A percentile compares a stretch with the other conserved stretches of the same genome.
These are phyloP conservation scores for Byssoonygena ceratinophila DNA, from an alignment of 2,329 filamentous ascomycete species.

Conservation along the genomic window DNA sequence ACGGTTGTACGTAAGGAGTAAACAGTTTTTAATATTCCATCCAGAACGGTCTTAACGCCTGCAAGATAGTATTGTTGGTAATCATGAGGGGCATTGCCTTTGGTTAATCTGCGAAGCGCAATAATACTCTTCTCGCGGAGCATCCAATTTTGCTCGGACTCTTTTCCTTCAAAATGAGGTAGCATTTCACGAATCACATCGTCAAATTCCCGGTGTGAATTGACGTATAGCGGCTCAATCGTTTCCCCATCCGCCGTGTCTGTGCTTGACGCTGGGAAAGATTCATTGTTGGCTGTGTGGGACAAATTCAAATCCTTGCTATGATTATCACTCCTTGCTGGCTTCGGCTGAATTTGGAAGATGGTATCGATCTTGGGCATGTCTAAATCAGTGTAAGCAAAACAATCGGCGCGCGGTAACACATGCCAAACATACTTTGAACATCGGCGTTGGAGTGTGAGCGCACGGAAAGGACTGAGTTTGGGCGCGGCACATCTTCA, in stretches of 20 bases:
- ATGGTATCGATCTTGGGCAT: conserved; percentile 6
- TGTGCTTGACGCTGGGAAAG: conserved; percentile 10
- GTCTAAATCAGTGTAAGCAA: conserved; percentile 4
- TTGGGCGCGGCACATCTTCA: conserved; percentile 22
- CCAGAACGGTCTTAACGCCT: conserved; percentile 62
- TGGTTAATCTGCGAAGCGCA: conserved; percentile 65
- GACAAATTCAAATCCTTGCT: conserved; percentile 12
- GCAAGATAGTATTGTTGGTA: conserved; percentile 60
- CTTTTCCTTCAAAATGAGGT: conserved; percentile 70
- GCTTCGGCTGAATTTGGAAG: conserved; percentile 5
- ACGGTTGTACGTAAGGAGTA: conserved; percentile 80
- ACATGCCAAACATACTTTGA: conserved; percentile 11
- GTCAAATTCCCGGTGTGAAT: conserved; percentile 77
- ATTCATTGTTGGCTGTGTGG: conserved; percentile 15
- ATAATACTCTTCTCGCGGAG: conserved; percentile 70
- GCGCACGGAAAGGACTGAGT: conserved; percentile 16
- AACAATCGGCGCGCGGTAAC: not conserved
- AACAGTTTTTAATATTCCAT: conserved; percentile 78
- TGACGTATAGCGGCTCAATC: conserved; percentile 72
- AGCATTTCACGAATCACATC: conserved; percentile 76
- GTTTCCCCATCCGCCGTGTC: conserved; percentile 49
- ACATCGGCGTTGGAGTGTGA: conserved; percentile 16
- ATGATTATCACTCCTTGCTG: conserved; percentile 10
- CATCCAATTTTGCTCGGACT: conserved; percentile 85
- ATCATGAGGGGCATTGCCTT: conserved; percentile 71